Evolutionary conservation across 345 rosid genomes (phyloP).

Genomic region (Eucalyptus shirleyi): DNA sequence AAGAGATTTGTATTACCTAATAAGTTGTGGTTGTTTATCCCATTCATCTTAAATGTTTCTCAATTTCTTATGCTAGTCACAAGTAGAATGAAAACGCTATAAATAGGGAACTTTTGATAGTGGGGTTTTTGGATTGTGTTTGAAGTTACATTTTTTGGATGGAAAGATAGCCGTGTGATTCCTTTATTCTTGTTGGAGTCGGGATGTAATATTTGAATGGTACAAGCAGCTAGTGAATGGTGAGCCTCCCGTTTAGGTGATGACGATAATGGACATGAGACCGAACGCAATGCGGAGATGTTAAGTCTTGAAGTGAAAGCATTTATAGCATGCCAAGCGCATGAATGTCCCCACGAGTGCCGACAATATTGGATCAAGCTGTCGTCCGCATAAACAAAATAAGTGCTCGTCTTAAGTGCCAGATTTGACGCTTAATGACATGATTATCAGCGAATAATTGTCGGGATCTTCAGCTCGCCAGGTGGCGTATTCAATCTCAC

Average conservation of each 20-base stretch:
- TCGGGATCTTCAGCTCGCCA: not conserved
- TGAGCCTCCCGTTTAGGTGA: not conserved
- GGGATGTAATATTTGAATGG: not conserved
- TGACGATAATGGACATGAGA: not conserved
- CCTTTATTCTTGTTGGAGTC: no score
- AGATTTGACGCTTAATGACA: not conserved
- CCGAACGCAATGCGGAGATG: not conserved
- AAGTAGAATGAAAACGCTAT: not conserved
- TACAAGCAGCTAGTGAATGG: not conserved
- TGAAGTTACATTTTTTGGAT: not conserved
- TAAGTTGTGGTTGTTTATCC: fast-evolving
- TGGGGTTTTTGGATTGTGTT: not conserved
- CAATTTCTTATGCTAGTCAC: no score
- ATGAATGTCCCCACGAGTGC: not conserved
- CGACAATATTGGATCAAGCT: not conserved
- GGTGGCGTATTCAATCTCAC: not conserved
- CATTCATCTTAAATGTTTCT: not conserved
- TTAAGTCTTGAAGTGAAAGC: not conserved
- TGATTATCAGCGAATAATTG: not conserved
- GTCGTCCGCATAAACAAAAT: not conserved
- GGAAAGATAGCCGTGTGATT: fast-evolving
- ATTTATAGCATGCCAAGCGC: not conserved
- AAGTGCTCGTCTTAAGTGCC: not conserved
- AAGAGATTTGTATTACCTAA: not conserved
- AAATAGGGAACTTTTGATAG: not conserved